Base-by-base conservation (phyloP, 2,329 filamentous ascomycete genomes). In the Aspergillus aculeatinus region DNA sequence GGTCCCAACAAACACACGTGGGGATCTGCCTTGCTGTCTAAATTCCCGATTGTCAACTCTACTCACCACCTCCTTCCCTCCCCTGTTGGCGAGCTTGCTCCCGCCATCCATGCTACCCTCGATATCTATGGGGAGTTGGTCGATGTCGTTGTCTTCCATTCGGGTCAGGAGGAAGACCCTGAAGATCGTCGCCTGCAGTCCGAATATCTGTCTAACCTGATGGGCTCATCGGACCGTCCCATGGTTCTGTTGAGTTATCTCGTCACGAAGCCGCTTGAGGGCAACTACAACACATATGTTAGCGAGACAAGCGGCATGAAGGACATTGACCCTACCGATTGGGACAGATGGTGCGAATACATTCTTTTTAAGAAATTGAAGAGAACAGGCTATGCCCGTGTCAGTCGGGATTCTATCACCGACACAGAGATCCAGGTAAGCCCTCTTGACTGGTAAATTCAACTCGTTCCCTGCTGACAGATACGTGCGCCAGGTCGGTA, bases 1-100 rank as follows among this genome's bases (percentile, higher is more conserved):
- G 95, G 95, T 2, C 95, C 95, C 6, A 96, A 99, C 84, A 99
- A 98, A 80, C 95, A 99, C 80, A 99, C 95, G 0, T 99, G 95
- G 95, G 95, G 95, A 55, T 87, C 89, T 10, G 95, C 93, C 23
- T 82, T 99, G 49, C 84, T 99, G 4, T 97, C 92, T 68, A 98
- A 98, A 73, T 99, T 98, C 81, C 95, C 95, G 3, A 99, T 99
- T 70, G 77, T 99, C 61, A 96, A 98, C 79, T 96, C 92, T 1
- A 97, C 93, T 23, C 95, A 99, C 74, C 95, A 99, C 70, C 86
- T 99, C 12, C 85, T 98, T 4, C 95, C 95, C 16, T 95, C 90
- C 14, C 95, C 95, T 0, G 93, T 96, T 1, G 95, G 95, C 61
- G 95, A 99, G 76, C 85, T 99, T 33, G 95, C 95, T 0, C 95